Conservation (phyloP, 768 basidiomycete species). For the Russula virescens region DNA sequence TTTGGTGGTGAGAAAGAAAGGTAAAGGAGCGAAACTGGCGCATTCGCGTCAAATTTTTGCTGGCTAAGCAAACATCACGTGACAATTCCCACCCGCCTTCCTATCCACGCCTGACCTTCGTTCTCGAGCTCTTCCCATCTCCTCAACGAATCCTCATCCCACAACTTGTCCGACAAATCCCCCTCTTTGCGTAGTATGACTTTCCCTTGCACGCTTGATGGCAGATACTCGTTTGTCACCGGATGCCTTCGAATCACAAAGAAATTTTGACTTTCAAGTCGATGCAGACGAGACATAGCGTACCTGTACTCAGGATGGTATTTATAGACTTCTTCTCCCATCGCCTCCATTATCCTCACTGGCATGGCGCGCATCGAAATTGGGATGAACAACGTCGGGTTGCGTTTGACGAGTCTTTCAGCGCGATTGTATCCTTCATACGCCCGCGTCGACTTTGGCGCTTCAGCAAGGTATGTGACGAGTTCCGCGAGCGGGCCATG, state of each 20-base stretch:
- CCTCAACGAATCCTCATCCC: constrained; percentile 44
- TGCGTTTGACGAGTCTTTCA: constrained; percentile 52
- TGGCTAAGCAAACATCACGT: constrained; percentile 1
- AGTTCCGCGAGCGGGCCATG: constrained; percentile 73
- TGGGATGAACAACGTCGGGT: constrained; percentile 56
- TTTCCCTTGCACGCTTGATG: constrained; percentile 36
- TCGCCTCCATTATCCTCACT: constrained; percentile 49
- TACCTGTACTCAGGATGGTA: constrained; percentile 45
- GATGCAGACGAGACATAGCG: constrained; percentile 16
- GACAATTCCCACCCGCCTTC: constrained; percentile 13
- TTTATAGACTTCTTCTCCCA: constrained; percentile 47
- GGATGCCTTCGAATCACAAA: constrained; percentile 37
- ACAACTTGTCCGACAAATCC: constrained; percentile 37
- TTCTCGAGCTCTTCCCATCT: constrained; percentile 45
- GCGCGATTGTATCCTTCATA: constrained; percentile 75
- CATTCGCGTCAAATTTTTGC: constrained; percentile 13
- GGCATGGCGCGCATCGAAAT: constrained; percentile 73
- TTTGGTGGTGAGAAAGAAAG: constrained; percentile 31
- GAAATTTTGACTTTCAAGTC: too few relatives aligned
- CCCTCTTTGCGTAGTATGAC: constrained; percentile 37
- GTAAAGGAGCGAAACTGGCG: neutral
- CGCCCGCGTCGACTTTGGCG: constrained; percentile 72
- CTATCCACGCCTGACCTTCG: constrained; percentile 35
- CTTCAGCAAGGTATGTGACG: constrained; percentile 73
- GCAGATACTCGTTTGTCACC: constrained; percentile 48